These are phyloP conservation scores for Arabis hirsuta DNA, from an alignment of 345 rosid genomes.

Conservation along the genomic window DNA sequence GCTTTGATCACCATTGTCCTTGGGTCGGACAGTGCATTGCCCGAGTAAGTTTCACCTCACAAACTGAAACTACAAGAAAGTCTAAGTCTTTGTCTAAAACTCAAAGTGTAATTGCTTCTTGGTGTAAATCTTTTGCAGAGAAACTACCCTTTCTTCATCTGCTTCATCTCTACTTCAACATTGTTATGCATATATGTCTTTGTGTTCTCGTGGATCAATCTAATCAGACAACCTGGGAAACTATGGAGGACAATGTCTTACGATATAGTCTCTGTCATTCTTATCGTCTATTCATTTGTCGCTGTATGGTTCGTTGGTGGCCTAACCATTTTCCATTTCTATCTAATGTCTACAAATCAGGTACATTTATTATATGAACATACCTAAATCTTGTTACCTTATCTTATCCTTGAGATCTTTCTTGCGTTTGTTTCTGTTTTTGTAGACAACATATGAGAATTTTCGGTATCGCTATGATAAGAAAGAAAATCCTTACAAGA, in stretches of 20 bases:
- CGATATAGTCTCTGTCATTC: constrained; percentile 80
- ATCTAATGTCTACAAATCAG: constrained; percentile 91
- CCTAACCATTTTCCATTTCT: constrained; percentile 74
- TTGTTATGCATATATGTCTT: constrained; percentile 80
- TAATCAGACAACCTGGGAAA: constrained; percentile 54
- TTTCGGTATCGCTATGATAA: constrained; percentile 71
- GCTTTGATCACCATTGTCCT: constrained; percentile 97
- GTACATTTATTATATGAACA: constrained; percentile 43
- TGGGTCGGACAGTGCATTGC: constrained; percentile 99
- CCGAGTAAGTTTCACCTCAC: constrained; percentile 52
- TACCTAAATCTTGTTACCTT: neutral
- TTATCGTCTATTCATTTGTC: constrained; percentile 69
- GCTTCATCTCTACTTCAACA: constrained; percentile 74
- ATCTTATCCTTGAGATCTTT: neutral
- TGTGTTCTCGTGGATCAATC: constrained; percentile 86
- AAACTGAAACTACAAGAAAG: neutral
- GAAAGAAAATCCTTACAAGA: constrained; percentile 71
- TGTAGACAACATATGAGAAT: constrained; percentile 95
- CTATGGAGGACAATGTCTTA: constrained; percentile 79
- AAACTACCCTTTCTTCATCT: constrained; percentile 89
- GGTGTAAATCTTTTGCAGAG: constrained; percentile 59
- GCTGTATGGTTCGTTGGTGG: constrained; percentile 97
- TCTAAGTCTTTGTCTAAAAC: neutral
- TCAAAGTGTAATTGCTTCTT: neutral
- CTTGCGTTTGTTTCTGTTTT: constrained; percentile 8